phyloP scores from a whole-genome alignment of 495 filamentous ascomycete species.

The Podospora australis region DNA sequence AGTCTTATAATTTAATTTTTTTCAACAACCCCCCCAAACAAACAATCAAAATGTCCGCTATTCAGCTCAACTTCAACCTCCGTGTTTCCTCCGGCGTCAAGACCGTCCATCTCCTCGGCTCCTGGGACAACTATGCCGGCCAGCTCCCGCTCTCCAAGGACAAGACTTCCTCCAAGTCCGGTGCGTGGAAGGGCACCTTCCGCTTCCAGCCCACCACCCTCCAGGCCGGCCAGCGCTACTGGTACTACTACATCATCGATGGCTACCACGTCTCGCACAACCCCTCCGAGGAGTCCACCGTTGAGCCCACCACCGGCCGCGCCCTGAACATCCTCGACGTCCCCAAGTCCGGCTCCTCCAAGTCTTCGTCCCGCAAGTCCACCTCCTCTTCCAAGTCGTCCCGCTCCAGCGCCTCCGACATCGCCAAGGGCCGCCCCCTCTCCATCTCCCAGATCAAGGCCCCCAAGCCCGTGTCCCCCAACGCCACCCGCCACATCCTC shows the following conservation, averaged over 20 bases:
- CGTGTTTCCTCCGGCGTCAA: conserved; percentile 95
- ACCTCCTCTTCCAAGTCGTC: conserved; percentile 29
- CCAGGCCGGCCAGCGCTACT: conserved; percentile 83
- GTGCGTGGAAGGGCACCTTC: conserved; percentile 91
- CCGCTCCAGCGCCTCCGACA: conserved; percentile 39
- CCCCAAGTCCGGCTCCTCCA: conserved; percentile 42
- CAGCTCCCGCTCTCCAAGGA: conserved; percentile 90
- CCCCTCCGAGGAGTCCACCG: conserved; percentile 80
- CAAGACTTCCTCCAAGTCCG: conserved; percentile 66
- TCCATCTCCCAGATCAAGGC: conserved; percentile 84
- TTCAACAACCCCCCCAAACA: no score
- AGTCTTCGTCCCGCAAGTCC: conserved; percentile 30
- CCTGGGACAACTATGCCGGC: conserved; percentile 94
- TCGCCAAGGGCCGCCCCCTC: conserved; percentile 79
- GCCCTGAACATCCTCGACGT: conserved; percentile 73
- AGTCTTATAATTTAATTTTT: conserved; percentile 29
- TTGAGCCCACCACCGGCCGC: conserved; percentile 94
- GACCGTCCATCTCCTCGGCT: conserved; percentile 94
- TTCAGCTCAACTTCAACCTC: conserved; percentile 83
- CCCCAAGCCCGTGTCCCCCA: conserved; percentile 81
- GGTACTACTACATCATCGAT: conserved; percentile 99
- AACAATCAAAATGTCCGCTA: conserved; percentile 65
- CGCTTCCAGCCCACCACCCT: conserved; percentile 82
- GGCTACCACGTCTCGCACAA: conserved; percentile 98
- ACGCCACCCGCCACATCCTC: conserved; percentile 78